A percentile compares a stretch with the other conserved stretches of the same genome.
These are phyloP conservation scores for Amniculicola lignicola DNA, from an alignment of 495 filamentous ascomycete species.

Conservation along the genomic window DNA sequence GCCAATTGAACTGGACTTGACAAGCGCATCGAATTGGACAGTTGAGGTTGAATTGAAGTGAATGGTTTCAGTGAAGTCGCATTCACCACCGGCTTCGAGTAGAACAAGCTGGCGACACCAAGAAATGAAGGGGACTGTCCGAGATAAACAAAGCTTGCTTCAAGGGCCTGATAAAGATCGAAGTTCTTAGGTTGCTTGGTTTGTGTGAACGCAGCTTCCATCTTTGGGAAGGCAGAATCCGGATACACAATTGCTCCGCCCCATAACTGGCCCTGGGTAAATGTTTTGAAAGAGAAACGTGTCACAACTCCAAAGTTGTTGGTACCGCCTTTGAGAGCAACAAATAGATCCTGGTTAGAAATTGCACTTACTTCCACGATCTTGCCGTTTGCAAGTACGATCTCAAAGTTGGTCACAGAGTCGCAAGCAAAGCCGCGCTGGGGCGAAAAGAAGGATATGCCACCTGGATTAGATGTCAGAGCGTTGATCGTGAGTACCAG, in stretches of 20 bases:
- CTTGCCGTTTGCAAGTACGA: slow-evolving; percentile 34
- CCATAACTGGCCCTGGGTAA: slow-evolving; percentile 30
- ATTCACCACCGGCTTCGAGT: slow-evolving; percentile 12
- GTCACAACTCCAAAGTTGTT: slow-evolving; percentile 50
- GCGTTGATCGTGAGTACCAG: slow-evolving; percentile 1
- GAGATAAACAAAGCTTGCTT: slow-evolving; percentile 1
- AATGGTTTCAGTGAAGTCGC: slow-evolving; percentile 1
- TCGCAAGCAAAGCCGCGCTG: slow-evolving; percentile 37
- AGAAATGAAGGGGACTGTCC: neutral
- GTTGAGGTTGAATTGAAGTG: neutral
- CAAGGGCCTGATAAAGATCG: slow-evolving; percentile 20
- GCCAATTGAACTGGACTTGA: slow-evolving; percentile 1
- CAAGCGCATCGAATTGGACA: neutral
- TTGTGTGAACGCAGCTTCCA: slow-evolving; percentile 3
- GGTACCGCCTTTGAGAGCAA: slow-evolving; percentile 44
- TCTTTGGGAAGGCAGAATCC: neutral
- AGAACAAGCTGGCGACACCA: slow-evolving; percentile 1
- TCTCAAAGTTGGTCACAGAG: slow-evolving; percentile 39
- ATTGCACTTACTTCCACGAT: slow-evolving; percentile 33
- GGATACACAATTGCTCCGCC: slow-evolving; percentile 27
- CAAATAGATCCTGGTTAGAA: slow-evolving; percentile 41
- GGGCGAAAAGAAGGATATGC: slow-evolving; percentile 35
- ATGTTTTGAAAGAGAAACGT: slow-evolving; percentile 30
- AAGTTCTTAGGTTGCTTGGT: slow-evolving; percentile 6
- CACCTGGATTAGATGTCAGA: no score